Base-by-base conservation (phyloP, 1,284 basidiomycete genomes). In the Austroboletus olivaceoglutinosus region DNA sequence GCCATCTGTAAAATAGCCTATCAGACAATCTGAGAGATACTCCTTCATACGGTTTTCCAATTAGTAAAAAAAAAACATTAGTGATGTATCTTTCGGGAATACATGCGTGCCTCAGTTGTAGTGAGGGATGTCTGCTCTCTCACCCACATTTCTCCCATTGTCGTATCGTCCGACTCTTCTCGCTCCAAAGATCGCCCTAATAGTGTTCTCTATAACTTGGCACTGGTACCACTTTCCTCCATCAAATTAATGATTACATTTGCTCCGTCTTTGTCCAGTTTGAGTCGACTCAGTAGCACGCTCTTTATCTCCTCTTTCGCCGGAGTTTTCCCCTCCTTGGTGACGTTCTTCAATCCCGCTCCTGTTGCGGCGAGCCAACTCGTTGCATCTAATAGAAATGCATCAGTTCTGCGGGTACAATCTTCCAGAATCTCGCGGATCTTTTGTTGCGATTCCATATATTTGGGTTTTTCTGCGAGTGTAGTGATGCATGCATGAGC, bases 341-440 rank as follows among this genome's bases (percentile, higher is more conserved):
- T 21, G 13, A 43, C 13, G 19, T n/a, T 29, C 41, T 22, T 43
- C 11, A 43, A 31, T 27, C 41, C 41, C 9, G 3, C 3, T 22
- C 41, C 29, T 16, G n/a, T 9, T 12, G 13, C 19, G 27, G 27
- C 29, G 18, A 43, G 29, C 41, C 41, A 43, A 21, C 15, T 11
- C 2, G 18, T 21, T 21, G 27, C 27, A n/a, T 43, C 41, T 15
- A 31, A 15, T 31, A 13, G 0, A 43, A 43, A 31, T 11, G 12
- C 16, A 18, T n/a, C 19, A 36, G 29, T 25, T 33, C 18, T 19
- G 40, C 43, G 33, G 3, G 27, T 25, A 21, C 6, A 16, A 4
- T 15, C 23, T n/a, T 47, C 45, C 15, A 52, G 12, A 13, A 52
- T 13, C 7, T 37, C 12, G 41, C 50, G 51, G 23, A 53, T 52